Evolutionary conservation across 2,329 filamentous ascomycete genomes (phyloP).

Genomic region (Sarocladium brachiariae): DNA sequence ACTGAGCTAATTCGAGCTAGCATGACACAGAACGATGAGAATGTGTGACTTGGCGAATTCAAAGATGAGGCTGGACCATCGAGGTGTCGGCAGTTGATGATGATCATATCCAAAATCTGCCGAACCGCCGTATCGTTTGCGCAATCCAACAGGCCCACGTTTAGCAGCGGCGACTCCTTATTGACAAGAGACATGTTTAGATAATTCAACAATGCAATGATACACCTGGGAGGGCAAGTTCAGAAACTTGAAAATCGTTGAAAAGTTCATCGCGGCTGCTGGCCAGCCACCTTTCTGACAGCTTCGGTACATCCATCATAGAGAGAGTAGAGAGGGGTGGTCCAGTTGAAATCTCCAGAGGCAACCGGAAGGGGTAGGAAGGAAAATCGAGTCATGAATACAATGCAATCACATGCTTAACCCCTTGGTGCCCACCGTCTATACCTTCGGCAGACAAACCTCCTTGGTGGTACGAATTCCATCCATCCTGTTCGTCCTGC

Average conservation of each 20-base stretch:
- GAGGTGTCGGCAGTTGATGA: too few relatives aligned
- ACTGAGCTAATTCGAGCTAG: too few relatives aligned
- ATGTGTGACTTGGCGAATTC: too few relatives aligned
- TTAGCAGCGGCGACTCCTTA: too few relatives aligned
- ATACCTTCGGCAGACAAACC: conserved; percentile 1
- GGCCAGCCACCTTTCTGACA: not conserved
- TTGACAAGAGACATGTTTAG: too few relatives aligned
- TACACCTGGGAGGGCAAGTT: not conserved
- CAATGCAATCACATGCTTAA: not conserved
- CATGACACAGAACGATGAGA: too few relatives aligned
- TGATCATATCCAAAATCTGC: too few relatives aligned
- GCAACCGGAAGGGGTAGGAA: not conserved
- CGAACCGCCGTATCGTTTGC: too few relatives aligned
- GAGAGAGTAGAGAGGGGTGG: too few relatives aligned
- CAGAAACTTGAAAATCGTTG: not conserved
- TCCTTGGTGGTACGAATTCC: not conserved
- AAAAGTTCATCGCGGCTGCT: not conserved
- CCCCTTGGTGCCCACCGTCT: not conserved
- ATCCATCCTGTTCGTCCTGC: not conserved
- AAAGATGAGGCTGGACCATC: too few relatives aligned
- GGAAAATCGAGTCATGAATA: not conserved
- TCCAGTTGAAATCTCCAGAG: not conserved
- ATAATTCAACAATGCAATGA: too few relatives aligned
- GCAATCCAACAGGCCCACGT: too few relatives aligned
- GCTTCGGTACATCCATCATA: not conserved